Evolutionary conservation across 2,329 filamentous ascomycete genomes (phyloP).

Genomic region (Hymenoscyphus repandus): DNA sequence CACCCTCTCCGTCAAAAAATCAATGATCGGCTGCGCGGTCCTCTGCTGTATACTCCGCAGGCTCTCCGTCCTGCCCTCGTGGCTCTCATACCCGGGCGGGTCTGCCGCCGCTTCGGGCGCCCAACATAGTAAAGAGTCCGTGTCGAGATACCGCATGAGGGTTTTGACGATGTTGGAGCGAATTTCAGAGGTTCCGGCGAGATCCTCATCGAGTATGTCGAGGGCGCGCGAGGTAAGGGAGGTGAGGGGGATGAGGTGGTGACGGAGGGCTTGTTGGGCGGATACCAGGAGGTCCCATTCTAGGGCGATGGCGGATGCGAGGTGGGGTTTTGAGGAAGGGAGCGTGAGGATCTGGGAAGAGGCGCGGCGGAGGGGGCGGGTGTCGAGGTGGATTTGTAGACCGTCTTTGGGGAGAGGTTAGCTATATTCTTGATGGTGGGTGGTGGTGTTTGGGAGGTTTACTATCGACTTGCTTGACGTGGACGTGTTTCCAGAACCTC

Average conservation of each 20-base stretch:
- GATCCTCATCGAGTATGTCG: slow-evolving; percentile 70
- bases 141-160: slow-evolving; percentile 81
- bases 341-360: slow-evolving; percentile 68
- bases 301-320: slow-evolving; percentile 79
- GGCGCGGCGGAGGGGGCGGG: slow-evolving; percentile 72
- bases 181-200: slow-evolving; percentile 40
- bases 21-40: slow-evolving; percentile 64
- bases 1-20: slow-evolving; percentile 63
- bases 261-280: slow-evolving; percentile 75
- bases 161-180: slow-evolving; percentile 60
- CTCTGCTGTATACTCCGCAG: slow-evolving; percentile 69
- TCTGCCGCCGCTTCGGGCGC: slow-evolving; percentile 51
- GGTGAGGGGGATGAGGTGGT: slow-evolving; percentile 86
- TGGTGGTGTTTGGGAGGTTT: slow-evolving; percentile 11
- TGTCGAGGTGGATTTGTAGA: slow-evolving; percentile 66
- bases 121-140: slow-evolving; percentile 92
- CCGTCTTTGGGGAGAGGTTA: slow-evolving; percentile 28
- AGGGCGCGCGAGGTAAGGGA: slow-evolving; percentile 77
- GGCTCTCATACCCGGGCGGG: slow-evolving; percentile 39
- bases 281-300: slow-evolving; percentile 89
- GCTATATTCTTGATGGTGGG: not conserved
- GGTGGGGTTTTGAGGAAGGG: slow-evolving; percentile 69
- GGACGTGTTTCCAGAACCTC: slow-evolving; percentile 86
- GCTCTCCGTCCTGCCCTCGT: slow-evolving; percentile 45
- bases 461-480: slow-evolving; percentile 64